These are phyloP conservation scores for Lenzites betulinus DNA, from an alignment of 768 basidiomycete genomes.

Conservation along the genomic window DNA sequence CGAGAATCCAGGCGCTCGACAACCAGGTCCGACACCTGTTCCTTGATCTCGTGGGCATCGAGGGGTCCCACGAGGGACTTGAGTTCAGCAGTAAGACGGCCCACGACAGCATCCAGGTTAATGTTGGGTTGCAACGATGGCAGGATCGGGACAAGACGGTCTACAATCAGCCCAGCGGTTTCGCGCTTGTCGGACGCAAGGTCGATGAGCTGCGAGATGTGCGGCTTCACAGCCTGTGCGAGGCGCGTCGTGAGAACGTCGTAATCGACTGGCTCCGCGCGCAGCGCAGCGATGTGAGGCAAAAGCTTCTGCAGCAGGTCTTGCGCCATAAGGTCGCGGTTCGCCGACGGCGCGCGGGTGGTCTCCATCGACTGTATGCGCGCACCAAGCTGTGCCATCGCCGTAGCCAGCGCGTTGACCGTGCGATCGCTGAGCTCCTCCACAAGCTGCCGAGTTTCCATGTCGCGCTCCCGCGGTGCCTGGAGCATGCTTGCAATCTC, in stretches of 20 bases:
- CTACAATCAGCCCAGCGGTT: constrained; percentile 79
- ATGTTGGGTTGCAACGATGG: constrained; percentile 42
- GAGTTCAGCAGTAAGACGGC: constrained; percentile 67
- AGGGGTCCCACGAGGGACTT: constrained; percentile 72
- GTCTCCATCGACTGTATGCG: constrained; percentile 56
- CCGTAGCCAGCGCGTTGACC: constrained; percentile 58
- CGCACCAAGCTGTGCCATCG: constrained; percentile 57
- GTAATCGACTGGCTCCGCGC: constrained; percentile 73
- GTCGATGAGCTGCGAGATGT: constrained; percentile 87
- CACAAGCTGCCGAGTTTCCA: constrained; percentile 38
- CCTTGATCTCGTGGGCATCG: constrained; percentile 85
- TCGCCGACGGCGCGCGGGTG: constrained; percentile 39
- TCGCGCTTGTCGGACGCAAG: constrained; percentile 87
- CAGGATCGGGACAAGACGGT: constrained; percentile 67
- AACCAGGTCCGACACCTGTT: constrained; percentile 86
- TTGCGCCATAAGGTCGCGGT: constrained; percentile 60
- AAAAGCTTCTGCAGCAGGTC: constrained; percentile 58
- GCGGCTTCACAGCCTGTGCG: constrained; percentile 84
- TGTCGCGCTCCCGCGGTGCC: constrained; percentile 27
- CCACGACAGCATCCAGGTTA: constrained; percentile 58
- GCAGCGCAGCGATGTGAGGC: constrained; percentile 63
- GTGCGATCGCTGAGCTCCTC: constrained; percentile 62
- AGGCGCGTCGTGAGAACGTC: constrained; percentile 73
- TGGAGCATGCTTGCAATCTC: constrained; percentile 58
- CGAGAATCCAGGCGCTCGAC: constrained; percentile 84